These are phyloP conservation scores for Oxytropis ochrocephala DNA, from an alignment of 306 rosid genomes.

Conservation along the genomic window DNA sequence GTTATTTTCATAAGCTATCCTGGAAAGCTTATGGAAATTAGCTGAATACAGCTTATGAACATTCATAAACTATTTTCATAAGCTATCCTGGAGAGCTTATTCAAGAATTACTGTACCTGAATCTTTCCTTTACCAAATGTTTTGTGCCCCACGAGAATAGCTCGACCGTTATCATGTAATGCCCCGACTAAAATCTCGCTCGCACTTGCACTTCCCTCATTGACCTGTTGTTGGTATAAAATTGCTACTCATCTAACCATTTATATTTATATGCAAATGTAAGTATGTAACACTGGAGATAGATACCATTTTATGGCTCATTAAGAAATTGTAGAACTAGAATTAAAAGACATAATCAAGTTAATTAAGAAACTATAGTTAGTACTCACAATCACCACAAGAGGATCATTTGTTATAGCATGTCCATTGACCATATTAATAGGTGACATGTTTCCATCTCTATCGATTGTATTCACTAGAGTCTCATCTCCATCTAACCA, in stretches of 20 bases:
- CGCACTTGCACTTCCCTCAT: slow-evolving; percentile 99
- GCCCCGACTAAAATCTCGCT: slow-evolving; percentile 98
- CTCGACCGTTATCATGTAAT: slow-evolving; percentile 86
- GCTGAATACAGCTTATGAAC: no score
- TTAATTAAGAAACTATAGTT: not conserved
- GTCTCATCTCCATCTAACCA: slow-evolving; percentile 98
- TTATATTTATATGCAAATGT: not conserved
- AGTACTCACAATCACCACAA: slow-evolving; percentile 78
- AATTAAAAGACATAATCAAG: not conserved
- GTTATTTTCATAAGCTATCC: no score
- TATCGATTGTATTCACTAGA: slow-evolving; percentile 80
- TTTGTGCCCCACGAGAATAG: slow-evolving; percentile 79
- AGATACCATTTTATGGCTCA: not conserved
- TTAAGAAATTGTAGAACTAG: not conserved
- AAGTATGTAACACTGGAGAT: not conserved
- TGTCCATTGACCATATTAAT: slow-evolving; percentile 82
- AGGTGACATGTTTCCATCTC: slow-evolving; percentile 74
- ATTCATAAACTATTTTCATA: no score
- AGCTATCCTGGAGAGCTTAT: no score
- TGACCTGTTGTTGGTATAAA: slow-evolving; percentile 48
- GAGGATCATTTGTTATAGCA: slow-evolving; percentile 93
- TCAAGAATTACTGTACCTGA: slow-evolving; percentile 52
- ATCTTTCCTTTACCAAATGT: slow-evolving; percentile 99
- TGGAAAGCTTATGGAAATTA: no score
- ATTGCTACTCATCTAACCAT: not conserved